Evolutionary conservation across 2,329 filamentous ascomycete genomes (phyloP), one percentile per base, ranked within the genome.

Genomic region (Stenocarpella maydis): DNA sequence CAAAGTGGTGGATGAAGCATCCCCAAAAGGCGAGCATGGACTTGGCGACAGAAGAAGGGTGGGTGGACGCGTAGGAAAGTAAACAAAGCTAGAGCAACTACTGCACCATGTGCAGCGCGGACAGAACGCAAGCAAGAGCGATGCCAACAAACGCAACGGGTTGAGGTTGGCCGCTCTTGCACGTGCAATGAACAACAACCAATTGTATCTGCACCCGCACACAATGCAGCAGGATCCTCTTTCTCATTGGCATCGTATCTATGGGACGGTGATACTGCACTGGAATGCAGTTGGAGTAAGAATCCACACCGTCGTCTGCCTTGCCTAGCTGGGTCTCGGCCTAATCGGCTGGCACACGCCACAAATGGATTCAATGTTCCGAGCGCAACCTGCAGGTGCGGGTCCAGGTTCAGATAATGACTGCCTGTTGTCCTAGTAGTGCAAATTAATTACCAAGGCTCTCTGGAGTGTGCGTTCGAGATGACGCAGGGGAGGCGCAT

Each of bases 91-190:
- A 49, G 17, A 47, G 43, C 58, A 19, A 37, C 58, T 26, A 19
- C 34, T n/a, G n/a, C n/a, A n/a, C n/a, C n/a, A n/a, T n/a, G n/a
- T n/a, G n/a, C n/a, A n/a, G n/a, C n/a, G n/a, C n/a, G n/a, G n/a
- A n/a, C n/a, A n/a, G n/a, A n/a, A n/a, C n/a, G n/a, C n/a, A n/a
- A n/a, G 58, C 41, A 63, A 28, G n/a, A 37, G 28, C 41, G 58
- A 63, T 60, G 26, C n/a, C n/a, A n/a, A n/a, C n/a, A n/a, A n/a
- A n/a, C n/a, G 26, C 43, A 19, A 49, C 58, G 58, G n/a, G 41
- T 37, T 37, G 58, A 49, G n/a, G 39, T 19, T 43, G 39, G 41
- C 58, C 58, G 58, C 28, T 49, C 58, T 49, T 63, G 58, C 58
- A 61, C 37, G 39, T 47, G 28, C n/a, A 12, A 24, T 41, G n/a